A percentile compares a stretch with the other conserved stretches of the same genome.
phyloP scores from a whole-genome alignment of 306 rosid genomes.

The Dicorynia guianensis region DNA sequence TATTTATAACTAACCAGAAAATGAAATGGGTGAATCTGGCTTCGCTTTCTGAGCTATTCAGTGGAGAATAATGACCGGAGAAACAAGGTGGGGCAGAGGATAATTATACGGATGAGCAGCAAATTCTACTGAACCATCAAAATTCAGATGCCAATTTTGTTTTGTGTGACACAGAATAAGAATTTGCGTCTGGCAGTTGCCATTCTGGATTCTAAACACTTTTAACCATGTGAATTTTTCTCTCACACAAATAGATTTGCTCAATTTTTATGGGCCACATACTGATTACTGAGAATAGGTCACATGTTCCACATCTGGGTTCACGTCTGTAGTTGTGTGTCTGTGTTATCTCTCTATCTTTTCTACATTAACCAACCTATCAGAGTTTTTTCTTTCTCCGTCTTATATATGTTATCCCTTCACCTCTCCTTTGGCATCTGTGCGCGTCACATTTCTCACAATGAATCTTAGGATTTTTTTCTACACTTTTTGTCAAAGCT shows the following conservation, averaged over 20 bases:
- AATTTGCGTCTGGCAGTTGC: constrained; percentile 18
- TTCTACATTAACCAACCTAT: too few species aligned
- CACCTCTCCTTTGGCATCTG: too few species aligned
- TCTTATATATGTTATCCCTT: too few species aligned
- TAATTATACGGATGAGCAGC: constrained; percentile 23
- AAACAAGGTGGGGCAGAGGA: neutral
- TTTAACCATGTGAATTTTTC: constrained; percentile 14
- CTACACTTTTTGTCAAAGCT: too few species aligned
- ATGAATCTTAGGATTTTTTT: too few species aligned
- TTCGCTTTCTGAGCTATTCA: constrained; percentile 32
- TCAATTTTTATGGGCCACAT: neutral
- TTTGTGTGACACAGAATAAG: constrained; percentile 28
- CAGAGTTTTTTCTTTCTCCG: too few species aligned
- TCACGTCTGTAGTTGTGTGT: constrained; percentile 9
- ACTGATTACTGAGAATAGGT: constrained; percentile 14
- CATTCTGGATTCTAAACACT: constrained; percentile 22
- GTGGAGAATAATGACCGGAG: constrained; percentile 36
- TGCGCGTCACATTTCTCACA: too few species aligned
- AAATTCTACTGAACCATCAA: constrained; percentile 1
- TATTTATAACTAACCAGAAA: neutral
- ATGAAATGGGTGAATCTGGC: constrained; percentile 33
- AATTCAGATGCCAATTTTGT: constrained; percentile 33
- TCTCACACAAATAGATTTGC: constrained; percentile 3
- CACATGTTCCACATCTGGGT: constrained; percentile 27
- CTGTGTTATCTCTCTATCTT: neutral